Evolutionary conservation across 1,284 basidiomycete species (phyloP).

Genomic region (Neolentinus lepideus): DNA sequence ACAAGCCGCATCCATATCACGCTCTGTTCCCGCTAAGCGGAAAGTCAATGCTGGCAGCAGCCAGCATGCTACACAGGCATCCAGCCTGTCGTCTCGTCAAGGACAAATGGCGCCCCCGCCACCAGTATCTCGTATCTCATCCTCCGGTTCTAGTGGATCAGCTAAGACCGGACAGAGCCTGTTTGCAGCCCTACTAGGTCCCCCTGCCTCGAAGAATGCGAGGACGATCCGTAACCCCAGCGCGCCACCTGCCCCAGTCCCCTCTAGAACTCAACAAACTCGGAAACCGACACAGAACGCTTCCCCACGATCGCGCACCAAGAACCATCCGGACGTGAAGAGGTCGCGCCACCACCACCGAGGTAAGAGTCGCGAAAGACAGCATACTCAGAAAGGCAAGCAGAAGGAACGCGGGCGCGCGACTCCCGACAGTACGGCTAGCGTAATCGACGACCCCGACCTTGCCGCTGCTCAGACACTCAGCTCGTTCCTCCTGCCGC

Average conservation of each 20-base stretch:
- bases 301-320: slow-evolving; percentile 17
- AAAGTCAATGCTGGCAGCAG: slow-evolving; percentile 34
- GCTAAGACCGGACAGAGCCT: slow-evolving; percentile 44
- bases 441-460: slow-evolving; percentile 13
- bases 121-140: slow-evolving; percentile 23
- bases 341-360: slow-evolving; percentile 31
- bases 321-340: slow-evolving; percentile 21
- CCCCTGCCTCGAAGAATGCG: slow-evolving; percentile 64
- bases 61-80: slow-evolving; percentile 41
- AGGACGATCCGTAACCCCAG: slow-evolving; percentile 66
- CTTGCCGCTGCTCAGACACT: slow-evolving; percentile 41
- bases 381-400: slow-evolving; percentile 43
- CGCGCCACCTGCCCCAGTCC: slow-evolving; percentile 59
- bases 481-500: slow-evolving; percentile 59
- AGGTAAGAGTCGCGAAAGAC: slow-evolving; percentile 15
- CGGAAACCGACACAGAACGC: neutral
- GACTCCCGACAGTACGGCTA: slow-evolving; percentile 63
- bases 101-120: slow-evolving; percentile 46
- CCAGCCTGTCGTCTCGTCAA: slow-evolving; percentile 21
- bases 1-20: slow-evolving; percentile 31
- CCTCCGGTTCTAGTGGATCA: slow-evolving; percentile 21
- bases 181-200: slow-evolving; percentile 66
- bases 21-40: slow-evolving; percentile 50
- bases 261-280: slow-evolving; percentile 22
- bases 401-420: slow-evolving; percentile 45